Evolutionary conservation across 768 basidiomycete species (phyloP).

Genomic region (Russula dissimulans): DNA sequence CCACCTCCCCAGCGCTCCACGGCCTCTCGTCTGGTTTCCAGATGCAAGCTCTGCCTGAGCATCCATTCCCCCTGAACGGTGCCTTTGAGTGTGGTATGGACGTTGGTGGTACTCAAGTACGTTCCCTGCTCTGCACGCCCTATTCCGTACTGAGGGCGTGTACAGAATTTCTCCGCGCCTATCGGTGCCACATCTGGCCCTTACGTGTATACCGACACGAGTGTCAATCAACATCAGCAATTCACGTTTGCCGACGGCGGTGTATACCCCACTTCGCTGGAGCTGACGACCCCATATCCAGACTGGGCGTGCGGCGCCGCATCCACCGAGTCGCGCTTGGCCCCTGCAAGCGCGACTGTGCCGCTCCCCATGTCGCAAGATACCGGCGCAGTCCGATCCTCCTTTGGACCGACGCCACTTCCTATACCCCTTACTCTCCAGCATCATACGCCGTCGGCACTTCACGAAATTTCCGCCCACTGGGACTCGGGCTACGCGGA

Average conservation of each 20-base stretch:
- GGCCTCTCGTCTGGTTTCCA: neutral
- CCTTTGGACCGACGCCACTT: constrained; percentile 2
- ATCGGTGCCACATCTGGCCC: neutral
- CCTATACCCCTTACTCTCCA: constrained; percentile 13
- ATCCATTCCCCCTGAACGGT: neutral
- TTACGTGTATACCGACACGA: constrained; percentile 4
- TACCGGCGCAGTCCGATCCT: constrained; percentile 1
- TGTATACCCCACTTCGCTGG: constrained; percentile 11
- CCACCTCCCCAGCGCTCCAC: constrained; percentile 1
- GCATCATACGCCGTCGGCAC: neutral
- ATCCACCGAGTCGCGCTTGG: neutral
- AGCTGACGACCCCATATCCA: neutral
- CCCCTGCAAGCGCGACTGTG: neutral
- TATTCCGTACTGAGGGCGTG: neutral
- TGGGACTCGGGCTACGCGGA: constrained; percentile 8
- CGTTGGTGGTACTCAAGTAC: constrained; percentile 3
- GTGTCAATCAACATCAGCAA: neutral
- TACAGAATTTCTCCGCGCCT: constrained; percentile 2
- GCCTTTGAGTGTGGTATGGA: neutral
- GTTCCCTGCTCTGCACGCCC: neutral
- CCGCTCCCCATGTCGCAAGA: neutral
- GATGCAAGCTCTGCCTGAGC: constrained; percentile 6
- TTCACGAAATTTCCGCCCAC: constrained; percentile 8
- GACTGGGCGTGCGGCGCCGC: constrained; percentile 9
- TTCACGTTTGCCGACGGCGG: constrained; percentile 11